A percentile compares a stretch with the other conserved stretches of the same genome.
These are phyloP conservation scores for Citrus trifoliata DNA, from an alignment of 345 rosid genomes.

Conservation along the genomic window DNA sequence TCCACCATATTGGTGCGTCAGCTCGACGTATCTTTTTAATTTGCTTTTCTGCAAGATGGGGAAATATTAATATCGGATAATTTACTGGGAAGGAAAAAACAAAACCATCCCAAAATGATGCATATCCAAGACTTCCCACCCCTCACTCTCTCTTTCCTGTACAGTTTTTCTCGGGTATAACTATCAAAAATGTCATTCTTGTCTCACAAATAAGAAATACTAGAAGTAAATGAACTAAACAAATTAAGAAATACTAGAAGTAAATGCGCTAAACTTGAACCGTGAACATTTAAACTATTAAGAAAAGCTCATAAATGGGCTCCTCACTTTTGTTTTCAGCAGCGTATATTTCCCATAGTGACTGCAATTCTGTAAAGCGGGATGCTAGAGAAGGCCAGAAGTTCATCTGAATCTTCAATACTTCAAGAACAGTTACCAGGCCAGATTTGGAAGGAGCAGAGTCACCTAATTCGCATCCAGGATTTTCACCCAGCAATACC, in stretches of 20 bases:
- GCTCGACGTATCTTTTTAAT: constrained; percentile 41
- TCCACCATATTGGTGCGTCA: constrained; percentile 63
- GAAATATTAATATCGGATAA: not conserved
- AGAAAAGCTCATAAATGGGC: constrained; percentile 3
- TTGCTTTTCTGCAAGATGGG: constrained; percentile 46
- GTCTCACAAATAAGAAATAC: not conserved
- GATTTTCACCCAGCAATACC: constrained; percentile 79
- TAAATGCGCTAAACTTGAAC: not conserved
- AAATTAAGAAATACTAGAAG: not conserved
- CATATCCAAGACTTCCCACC: not conserved
- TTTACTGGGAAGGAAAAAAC: not conserved
- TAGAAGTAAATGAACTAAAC: not conserved
- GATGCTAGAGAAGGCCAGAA: constrained; percentile 67
- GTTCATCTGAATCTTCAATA: constrained; percentile 71
- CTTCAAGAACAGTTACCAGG: constrained; percentile 69
- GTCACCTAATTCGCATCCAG: constrained; percentile 34
- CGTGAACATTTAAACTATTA: not conserved
- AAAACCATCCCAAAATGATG: not conserved
- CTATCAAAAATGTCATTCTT: not conserved
- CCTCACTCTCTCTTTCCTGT: not conserved
- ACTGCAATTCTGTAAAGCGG: constrained; percentile 45
- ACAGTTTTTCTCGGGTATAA: not conserved
- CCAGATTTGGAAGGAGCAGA: constrained; percentile 64
- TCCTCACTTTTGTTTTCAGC: constrained; percentile 56
- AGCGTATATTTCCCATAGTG: constrained; percentile 43